Base-by-base conservation (phyloP, 495 filamentous ascomycete genomes). In the Daldinia concentrica region DNA sequence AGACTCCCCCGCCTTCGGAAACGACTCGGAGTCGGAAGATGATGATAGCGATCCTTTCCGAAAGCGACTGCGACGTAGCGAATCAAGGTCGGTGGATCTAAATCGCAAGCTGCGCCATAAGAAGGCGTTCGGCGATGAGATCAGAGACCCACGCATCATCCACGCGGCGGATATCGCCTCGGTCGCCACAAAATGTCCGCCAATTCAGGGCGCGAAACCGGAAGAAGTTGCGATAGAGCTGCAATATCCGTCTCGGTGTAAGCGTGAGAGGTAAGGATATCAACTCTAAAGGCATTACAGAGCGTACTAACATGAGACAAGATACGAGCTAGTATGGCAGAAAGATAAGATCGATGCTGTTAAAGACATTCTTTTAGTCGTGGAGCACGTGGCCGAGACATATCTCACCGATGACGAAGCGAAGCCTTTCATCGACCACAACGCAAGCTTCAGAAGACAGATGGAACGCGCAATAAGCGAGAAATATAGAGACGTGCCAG, bases 281-380 rank as follows among this genome's bases (percentile, higher is more conserved):
- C 29, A 12, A 29, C 39, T 41, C n/a, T 19, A 12, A 45, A n/a
- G 39, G 58, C 66, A 67, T 61, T 30, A 34, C 57, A 7, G 50
- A 67, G 27, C 58, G 62, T 60, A 51, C 71, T 78, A 68, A 74
- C 73, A 24, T 24, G 59, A 41, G 52, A 58, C 19, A 73, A 92
- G 91, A 69, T 98, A 93, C 74, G 84, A 95, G 62, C 87, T 94
- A 7, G 91, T 94, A 32, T 86, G 86, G 58, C 90, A 92, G 15
- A 88, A 88, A 66, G 92, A 95, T 43, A 87, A 95, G 73, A 97
- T 97, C 81, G 90, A 93, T 69, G 90, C 94, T 5, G 80, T 94
- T 62, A 87, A 91, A 72, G 95, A 98, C 69, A 97, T 98, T 67
- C 83, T 91, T 60, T 86, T 90, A 55, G 91, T 93, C 14, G 89